Evolutionary conservation across 2,329 filamentous ascomycete genomes (phyloP), one percentile per base, ranked within the genome.

Genomic region (Clonostachys chloroleuca): DNA sequence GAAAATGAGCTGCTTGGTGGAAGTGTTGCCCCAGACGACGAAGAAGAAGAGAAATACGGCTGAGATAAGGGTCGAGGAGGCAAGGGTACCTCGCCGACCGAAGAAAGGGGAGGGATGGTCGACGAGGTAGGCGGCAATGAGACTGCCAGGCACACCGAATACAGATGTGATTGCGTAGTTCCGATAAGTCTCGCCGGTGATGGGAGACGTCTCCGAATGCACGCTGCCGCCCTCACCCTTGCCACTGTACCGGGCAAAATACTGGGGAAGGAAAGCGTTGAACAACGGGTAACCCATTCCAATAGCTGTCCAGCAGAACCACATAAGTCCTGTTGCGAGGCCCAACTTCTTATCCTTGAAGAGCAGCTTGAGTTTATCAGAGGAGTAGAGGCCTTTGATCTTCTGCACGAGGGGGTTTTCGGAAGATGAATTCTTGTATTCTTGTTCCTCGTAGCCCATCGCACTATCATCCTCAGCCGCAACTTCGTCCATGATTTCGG

Each of bases 231-330:
- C 60, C 12, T 51, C 53, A 34, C 54, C 48, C 16, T 53, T 71
- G 34, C 67, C 67, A 24, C 80, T 77, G 47, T 82, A 78, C 35
- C 59, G 64, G 20, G 83, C 80, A 49, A 95, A 80, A 59, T 94
- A 94, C 55, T 94, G 87, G 1, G 90, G 90, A n/a, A 95, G 75
- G 67, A 95, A 95, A 45, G 87, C 86, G 64, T 94, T 94, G 77
- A 92, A 95, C 2, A 95, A 78, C 1, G 89, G 89, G 59, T 92
- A 95, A 4, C 84, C 89, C 81, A 95, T 87, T 50, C 89, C 89
- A 54, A 95, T 92, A 13, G 81, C 84, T 0, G 84, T 77, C 89
- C 89, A 95, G 61, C 83, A 84, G 65, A 91, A 87, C 87, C 87
- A 91, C 43, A 92, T 72, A 18, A 83, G 66, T 5, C 53, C 57